Evolutionary conservation across 129 eudicot species (phyloP).

Genomic region (Silybum marianum): DNA sequence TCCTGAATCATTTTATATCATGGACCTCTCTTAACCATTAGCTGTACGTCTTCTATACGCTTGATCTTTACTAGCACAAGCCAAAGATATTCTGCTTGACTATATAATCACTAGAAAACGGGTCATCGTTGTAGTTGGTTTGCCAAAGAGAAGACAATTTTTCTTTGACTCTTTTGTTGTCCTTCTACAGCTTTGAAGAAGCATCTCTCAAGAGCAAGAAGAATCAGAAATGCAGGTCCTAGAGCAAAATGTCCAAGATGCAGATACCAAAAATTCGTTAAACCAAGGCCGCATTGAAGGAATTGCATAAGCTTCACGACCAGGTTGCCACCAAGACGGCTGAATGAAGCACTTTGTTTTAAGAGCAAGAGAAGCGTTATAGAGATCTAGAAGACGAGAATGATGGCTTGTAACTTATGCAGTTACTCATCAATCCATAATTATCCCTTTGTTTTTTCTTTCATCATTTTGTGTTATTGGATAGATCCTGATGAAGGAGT

Average conservation of each 20-base stretch:
- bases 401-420: constrained; percentile 28
- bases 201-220: constrained; percentile 79
- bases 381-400: too few relatives aligned
- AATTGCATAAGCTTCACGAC: too few relatives aligned
- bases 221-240: constrained; percentile 70
- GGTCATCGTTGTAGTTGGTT: background rate
- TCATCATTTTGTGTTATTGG: constrained; percentile 17
- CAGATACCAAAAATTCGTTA: constrained; percentile 66
- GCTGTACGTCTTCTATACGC: background rate
- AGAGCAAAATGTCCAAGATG: constrained; percentile 52
- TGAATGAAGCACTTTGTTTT: too few relatives aligned
- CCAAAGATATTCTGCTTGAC: too few relatives aligned
- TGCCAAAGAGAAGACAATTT: background rate
- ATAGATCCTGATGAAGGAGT: constrained; percentile 81
- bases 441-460: background rate
- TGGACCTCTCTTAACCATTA: too few relatives aligned
- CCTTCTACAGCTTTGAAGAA: constrained; percentile 63
- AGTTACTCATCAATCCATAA: constrained; percentile 14
- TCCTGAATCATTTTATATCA: too few relatives aligned
- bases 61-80: too few relatives aligned
- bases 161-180: constrained; percentile 12
- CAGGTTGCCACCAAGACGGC: too few relatives aligned
- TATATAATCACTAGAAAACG: background rate
- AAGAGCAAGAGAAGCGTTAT: too few relatives aligned
- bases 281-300: constrained; percentile 57